Evolutionary conservation across 2,329 filamentous ascomycete genomes (phyloP), one percentile per base, ranked within the genome.

Genomic region (Pseudocercospora pini-densiflorae): DNA sequence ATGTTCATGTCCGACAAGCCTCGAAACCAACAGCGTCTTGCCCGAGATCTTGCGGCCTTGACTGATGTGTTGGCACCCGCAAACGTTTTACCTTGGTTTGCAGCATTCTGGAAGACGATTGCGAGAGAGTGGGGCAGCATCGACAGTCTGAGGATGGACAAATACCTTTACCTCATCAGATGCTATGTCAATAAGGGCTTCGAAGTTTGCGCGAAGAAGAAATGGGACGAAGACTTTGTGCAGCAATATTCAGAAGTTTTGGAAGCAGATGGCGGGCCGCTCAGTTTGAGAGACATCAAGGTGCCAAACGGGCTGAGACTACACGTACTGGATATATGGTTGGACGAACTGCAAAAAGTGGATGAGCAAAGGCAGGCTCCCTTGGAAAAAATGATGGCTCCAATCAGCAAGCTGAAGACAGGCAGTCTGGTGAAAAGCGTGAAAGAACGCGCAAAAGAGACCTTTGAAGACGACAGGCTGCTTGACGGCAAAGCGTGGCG

Each of bases 1-100:
- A 82, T 62, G 82, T 97, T 93, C 90, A 95, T 97, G 89, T 93
- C 90, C 79, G 94, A 97, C 84, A 92, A 93, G 57, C 90, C 93
- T 10, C 82, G 89, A n/a, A 90, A 92, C 2, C 94, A 97, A 83
- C 93, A 97, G 83, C 87, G 87, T 51, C 90, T 98, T 54, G 91
- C 92, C 72, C 82, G 85, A 71, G 90, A 94, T 68, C 90, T 98
- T 63, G 91, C 93, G 51, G 86, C 81, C 1, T 87, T 97, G 58
- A 79, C 91, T 53, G 84, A 86, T 68, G 81, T 85, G 23, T 82
- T 94, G 29, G 75, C 72, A 1, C 55, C 61, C 16, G 65, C 71
- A 51, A 77, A 79, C 61, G 75, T 79, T 24, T 60, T 84, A 1
- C 78, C 78, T 8, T 85, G 84, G 73, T 63, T 84, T 21, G 77